Evolutionary conservation across 768 basidiomycete genomes (phyloP), one percentile per base, ranked within the genome.

Genomic region (Boletus tomentosulus): DNA sequence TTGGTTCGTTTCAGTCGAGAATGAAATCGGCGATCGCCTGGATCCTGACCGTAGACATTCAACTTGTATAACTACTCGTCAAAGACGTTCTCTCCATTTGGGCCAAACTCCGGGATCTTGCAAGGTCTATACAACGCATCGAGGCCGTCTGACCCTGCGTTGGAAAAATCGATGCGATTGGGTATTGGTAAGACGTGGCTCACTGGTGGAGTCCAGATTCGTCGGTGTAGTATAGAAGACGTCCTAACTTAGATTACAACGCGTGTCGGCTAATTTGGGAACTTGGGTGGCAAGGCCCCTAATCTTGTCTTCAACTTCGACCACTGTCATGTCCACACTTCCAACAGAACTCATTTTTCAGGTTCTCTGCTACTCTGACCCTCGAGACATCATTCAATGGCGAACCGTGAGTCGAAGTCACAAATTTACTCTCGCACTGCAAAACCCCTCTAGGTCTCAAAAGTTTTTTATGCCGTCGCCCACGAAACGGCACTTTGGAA

Each of bases 21-120:
- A 31, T 19, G 27, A 15, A 22, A 3, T 22, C 22, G 22, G 7
- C 12, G 15, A 25, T 6, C 2, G 3, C 22, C 13, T 12, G 6
- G 13, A 3, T 5, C 9, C 31, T 55, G 6, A 76, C 78, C 72
- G 42, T 79, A 78, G 2, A 79, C 72, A 43, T 78, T 77, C 44
- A 79, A 62, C 54, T 80, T 78, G 59, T 77, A 76, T 10, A 79
- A 80, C 0, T 71, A 62, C 46, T 77, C 74, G 55, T 79, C 78
- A 4, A 73, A 56, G 0, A 78, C 71, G 30, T 77, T 69, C 37
- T 76, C 50, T 6, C 71, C 50, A 22, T 67, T 60, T 0, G 48
- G 35, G 4, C 78, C 77, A 46, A 77, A 80, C 1, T 73, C 68
- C 1, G 19, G 19, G 19, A 19, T 19, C 19, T 19, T 19, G 19